phyloP scores from a whole-genome alignment of 768 basidiomycete genomes.

The Trametes villosa region DNA sequence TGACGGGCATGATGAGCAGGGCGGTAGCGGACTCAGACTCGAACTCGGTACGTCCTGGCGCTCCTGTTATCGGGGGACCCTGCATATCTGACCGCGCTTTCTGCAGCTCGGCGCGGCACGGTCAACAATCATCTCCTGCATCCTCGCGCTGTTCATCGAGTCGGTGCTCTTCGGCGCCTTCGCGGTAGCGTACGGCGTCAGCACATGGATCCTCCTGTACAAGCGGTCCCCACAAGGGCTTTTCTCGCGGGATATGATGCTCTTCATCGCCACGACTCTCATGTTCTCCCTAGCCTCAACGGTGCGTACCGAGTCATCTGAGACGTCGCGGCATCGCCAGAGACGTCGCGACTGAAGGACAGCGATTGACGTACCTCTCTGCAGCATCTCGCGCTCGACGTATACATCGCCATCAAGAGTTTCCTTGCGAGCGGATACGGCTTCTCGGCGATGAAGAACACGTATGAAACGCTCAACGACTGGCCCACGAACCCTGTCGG shows the following conservation, averaged over 20 bases:
- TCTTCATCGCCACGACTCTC: slow-evolving; percentile 7
- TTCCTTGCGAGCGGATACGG: background rate
- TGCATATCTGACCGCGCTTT: background rate
- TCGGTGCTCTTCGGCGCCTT: slow-evolving; percentile 14
- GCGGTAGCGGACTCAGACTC: too few relatives aligned
- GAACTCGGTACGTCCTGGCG: too few relatives aligned
- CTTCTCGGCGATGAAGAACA: background rate
- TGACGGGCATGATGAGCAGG: too few relatives aligned
- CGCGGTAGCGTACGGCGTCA: slow-evolving; percentile 6
- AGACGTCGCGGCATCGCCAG: background rate
- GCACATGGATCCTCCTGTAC: slow-evolving; percentile 16
- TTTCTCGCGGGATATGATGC: slow-evolving; percentile 3
- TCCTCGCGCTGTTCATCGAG: slow-evolving; percentile 12
- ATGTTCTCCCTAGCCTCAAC: slow-evolving; percentile 10
- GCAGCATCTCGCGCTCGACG: slow-evolving; percentile 11
- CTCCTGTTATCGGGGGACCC: too few relatives aligned
- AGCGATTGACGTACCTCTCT: background rate
- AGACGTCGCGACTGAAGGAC: too few relatives aligned
- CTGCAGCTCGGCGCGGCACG: background rate
- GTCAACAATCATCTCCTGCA: slow-evolving; percentile 4
- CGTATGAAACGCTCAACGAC: slow-evolving; percentile 12
- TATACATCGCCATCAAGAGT: slow-evolving; percentile 9
- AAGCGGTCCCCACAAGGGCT: slow-evolving; percentile 7
- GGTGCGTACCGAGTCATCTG: background rate
- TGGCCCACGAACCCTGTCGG: slow-evolving; percentile 13